Conservation (phyloP, 805 yeast genomes). For the Candida silvatica region DNA sequence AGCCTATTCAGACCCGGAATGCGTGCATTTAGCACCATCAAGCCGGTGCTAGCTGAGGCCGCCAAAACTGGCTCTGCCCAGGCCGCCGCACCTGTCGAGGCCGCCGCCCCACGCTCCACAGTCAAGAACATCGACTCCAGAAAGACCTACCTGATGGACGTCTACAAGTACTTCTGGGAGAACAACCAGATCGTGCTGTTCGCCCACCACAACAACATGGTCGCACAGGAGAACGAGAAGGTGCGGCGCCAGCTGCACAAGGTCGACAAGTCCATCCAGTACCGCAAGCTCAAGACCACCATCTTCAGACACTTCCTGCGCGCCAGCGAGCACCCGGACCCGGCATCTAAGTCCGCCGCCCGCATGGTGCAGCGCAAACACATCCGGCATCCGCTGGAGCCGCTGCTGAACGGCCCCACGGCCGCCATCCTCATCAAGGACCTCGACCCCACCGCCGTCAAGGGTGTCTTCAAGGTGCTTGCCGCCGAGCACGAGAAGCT, state of each 20-base stretch:
- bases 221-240: conserved; percentile 56
- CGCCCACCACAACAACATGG: conserved; percentile 77
- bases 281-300: conserved; percentile 60
- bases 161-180: conserved; percentile 64
- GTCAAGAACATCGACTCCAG: conserved; percentile 62
- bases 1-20: no score
- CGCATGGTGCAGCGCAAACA: conserved; percentile 29
- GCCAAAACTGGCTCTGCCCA: no score
- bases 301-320: conserved; percentile 71
- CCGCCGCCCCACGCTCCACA: no score
- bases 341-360: conserved; percentile 50
- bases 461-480: conserved; percentile 50
- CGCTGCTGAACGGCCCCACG: conserved; percentile 77
- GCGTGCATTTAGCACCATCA: no score
- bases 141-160: conserved; percentile 80
- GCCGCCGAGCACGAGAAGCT: conserved; percentile 63
- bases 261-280: conserved; percentile 37
- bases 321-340: conserved; percentile 62
- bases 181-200: conserved; percentile 63
- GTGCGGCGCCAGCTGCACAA: conserved; percentile 54
- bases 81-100: no score
- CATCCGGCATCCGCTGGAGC: conserved; percentile 56
- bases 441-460: conserved; percentile 63
- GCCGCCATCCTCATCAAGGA: conserved; percentile 64
- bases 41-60: no score